Base-by-base conservation (phyloP, 495 filamentous ascomycete genomes). In the Trichoderma orchidacearum region DNA sequence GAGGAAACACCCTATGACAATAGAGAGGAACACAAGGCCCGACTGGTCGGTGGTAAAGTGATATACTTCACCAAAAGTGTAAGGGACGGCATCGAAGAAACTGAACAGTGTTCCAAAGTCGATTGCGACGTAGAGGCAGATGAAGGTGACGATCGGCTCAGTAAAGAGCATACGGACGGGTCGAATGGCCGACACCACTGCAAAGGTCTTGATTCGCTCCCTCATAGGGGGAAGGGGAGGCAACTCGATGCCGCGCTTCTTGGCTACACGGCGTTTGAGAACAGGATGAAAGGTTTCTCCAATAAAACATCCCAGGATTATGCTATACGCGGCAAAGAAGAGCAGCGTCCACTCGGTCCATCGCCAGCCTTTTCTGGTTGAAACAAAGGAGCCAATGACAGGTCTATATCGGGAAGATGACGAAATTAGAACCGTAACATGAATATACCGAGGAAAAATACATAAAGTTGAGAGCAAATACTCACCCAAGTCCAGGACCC, bases 41-140 rank as follows among this genome's bases (percentile, higher is more conserved):
- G 68, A 67, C 53, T 81, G 59, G 27, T 73, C 75, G 3, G 69
- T 56, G 3, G 64, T 60, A 54, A 82, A 80, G 52, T 62, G 60
- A 61, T 86, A 83, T 15, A 76, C 64, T 0, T 56, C 58, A 38
- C 64, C 50, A 58, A 81, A 84, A 3, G 80, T 64, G 32, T 76
- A 70, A 0, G 82, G 84, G 30, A 85, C 75, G 0, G 81, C 82
- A 18, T 78, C 80, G 59, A 88, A 85, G 70, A 86, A 87, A 17
- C 69, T 69, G 62, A 81, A 87, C 1, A 88, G 73, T 5, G 83
- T 76, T 7, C 74, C 75, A 56, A 86, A 87, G 56, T 78, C 77
- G 62, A 83, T 84, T 8, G 76, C 73, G 3, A 76, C 70, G 64
- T 88, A 88, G 13, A 87, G 64, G 31, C 72, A 79, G 48, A 83